Base-by-base conservation (phyloP, 2,329 filamentous ascomycete species). In the Aspergillus caelatus region DNA sequence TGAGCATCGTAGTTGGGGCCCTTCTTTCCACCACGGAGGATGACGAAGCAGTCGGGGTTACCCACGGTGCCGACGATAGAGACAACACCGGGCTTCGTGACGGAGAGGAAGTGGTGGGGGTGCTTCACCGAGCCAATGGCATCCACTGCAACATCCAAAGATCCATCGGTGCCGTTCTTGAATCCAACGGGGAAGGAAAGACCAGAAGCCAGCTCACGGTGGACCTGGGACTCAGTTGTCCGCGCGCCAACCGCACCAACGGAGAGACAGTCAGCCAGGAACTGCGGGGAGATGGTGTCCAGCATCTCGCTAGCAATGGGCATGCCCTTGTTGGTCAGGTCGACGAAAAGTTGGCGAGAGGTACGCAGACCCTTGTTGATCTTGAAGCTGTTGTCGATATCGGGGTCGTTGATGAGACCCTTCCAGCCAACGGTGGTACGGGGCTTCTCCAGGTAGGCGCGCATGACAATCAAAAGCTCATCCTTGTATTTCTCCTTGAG, bases 351-450 rank as follows among this genome's bases (percentile, higher is more conserved):
- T 80, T 98, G 90, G 70, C 95, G 87, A 61, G 93, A 92, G 61
- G 93, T 84, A 57, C 92, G 89, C 74, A 99, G 81, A 23, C 95
- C 95, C 85, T 98, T 98, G 86, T 98, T 98, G 83, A 99, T 98
- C 82, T 97, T 89, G 90, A 97, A 98, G 80, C 91, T 95, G 79
- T 97, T 94, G 80, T 98, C 94, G 76, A 99, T 96, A 75, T 98
- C 94, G 2, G 95, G 95, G 80, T 99, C 95, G 78, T 99, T 98
- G 83, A 99, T 96, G 72, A 99, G 84, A 57, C 95, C 95, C 84
- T 99, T 99, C 95, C 95, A 99, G 71, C 95, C 95, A 32, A 99
- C 93, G 0, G 95, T 99, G 32, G 95, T 99, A 68, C 95, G 89
- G 26, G 95, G 95, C 86, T 99, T 99, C 86, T 99, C 95, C 65